phyloP scores from a whole-genome alignment of 257 asterid species.

The Lycium barbarum region DNA sequence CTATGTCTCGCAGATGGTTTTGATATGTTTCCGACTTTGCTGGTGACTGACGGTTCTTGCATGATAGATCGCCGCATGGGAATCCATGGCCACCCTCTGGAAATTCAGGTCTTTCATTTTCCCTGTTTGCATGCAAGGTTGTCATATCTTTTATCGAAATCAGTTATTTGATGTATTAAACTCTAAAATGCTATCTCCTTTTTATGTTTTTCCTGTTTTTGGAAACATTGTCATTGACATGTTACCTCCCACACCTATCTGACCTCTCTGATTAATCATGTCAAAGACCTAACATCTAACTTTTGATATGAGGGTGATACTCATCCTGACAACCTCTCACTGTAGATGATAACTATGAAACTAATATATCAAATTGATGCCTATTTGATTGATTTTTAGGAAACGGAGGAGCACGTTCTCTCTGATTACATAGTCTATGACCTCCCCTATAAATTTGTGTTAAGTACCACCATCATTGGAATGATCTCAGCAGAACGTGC shows the following conservation, averaged over 20 bases:
- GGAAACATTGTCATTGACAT: neutral
- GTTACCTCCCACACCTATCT: neutral
- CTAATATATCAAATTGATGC: neutral
- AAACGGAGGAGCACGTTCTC: too few relatives aligned
- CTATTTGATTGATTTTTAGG: neutral
- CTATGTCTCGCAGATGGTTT: conserved; percentile 82
- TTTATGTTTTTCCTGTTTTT: neutral
- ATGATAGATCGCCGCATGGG: conserved; percentile 96
- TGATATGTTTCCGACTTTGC: conserved; percentile 83
- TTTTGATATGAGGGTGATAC: neutral
- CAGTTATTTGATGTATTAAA: neutral
- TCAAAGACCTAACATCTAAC: neutral
- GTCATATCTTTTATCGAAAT: neutral
- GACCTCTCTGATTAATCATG: neutral
- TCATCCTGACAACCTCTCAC: neutral
- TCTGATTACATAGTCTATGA: too few relatives aligned
- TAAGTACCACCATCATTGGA: too few relatives aligned
- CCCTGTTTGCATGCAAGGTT: conserved; percentile 18
- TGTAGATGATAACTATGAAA: neutral
- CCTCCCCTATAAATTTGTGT: too few relatives aligned
- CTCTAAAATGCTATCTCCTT: neutral
- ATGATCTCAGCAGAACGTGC: too few relatives aligned
- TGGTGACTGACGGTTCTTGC: conserved; percentile 85
- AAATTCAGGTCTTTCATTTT: conserved; percentile 64
- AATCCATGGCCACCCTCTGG: conserved; percentile 86